phyloP scores from a whole-genome alignment of 768 basidiomycete species.

The Suillus tomentosus region DNA sequence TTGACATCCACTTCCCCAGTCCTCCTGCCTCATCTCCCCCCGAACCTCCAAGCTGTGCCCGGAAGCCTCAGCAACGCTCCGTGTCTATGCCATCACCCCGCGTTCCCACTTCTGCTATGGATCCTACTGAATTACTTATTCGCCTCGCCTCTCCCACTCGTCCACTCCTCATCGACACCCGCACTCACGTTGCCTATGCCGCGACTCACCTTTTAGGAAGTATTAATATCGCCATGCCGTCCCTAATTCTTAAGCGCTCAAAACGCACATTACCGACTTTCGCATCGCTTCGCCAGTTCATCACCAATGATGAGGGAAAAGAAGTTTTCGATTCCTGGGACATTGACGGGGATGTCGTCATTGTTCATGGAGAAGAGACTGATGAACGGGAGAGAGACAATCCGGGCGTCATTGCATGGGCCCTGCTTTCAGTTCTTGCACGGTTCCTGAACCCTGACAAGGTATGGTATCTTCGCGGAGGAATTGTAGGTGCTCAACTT shows the following conservation, averaged over 20 bases:
- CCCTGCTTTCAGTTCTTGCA: slow-evolving; percentile 61
- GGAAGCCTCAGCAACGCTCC: slow-evolving; percentile 1
- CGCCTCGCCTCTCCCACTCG: slow-evolving; percentile 50
- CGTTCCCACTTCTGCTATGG: slow-evolving; percentile 39
- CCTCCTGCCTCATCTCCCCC: slow-evolving; percentile 25
- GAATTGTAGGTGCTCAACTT: slow-evolving; percentile 61
- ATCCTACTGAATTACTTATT: slow-evolving; percentile 47
- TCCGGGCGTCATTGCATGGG: slow-evolving; percentile 64
- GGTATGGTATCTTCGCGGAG: slow-evolving; percentile 73
- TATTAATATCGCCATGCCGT: slow-evolving; percentile 86
- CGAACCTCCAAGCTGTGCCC: slow-evolving; percentile 22
- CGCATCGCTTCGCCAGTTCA: slow-evolving; percentile 73
- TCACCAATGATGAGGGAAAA: slow-evolving; percentile 78
- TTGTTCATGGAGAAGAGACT: slow-evolving; percentile 81
- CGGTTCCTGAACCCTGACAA: slow-evolving; percentile 57
- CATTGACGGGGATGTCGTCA: slow-evolving; percentile 62
- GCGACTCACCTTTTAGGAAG: slow-evolving; percentile 65
- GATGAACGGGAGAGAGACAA: slow-evolving; percentile 63
- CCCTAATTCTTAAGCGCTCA: slow-evolving; percentile 86
- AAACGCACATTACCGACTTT: slow-evolving; percentile 58
- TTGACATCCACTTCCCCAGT: slow-evolving; percentile 33
- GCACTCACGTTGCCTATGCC: slow-evolving; percentile 66
- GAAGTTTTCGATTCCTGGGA: slow-evolving; percentile 57
- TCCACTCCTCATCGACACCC: slow-evolving; percentile 82
- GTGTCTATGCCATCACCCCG: slow-evolving; percentile 23